Conservation (phyloP, 2,329 filamentous ascomycete genomes). For the Herpotrichia juniperi region DNA sequence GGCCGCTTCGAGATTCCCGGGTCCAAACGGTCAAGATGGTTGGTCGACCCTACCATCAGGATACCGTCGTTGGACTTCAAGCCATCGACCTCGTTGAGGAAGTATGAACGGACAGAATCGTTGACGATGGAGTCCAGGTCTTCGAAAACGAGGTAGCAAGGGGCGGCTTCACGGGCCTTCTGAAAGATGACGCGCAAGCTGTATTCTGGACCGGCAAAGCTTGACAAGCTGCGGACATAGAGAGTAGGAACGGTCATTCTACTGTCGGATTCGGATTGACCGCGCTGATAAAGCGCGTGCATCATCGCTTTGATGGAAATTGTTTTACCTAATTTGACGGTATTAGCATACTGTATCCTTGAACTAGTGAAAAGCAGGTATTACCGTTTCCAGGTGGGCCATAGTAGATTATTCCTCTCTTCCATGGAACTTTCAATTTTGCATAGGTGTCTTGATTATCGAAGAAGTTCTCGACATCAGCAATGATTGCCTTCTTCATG, state of each 20-base stretch:
- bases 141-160: slow-evolving; percentile 74
- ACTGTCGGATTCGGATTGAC: slow-evolving; percentile 36
- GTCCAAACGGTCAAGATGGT: slow-evolving; percentile 68
- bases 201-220: slow-evolving; percentile 60
- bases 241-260: slow-evolving; percentile 59
- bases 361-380: not conserved
- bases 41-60: slow-evolving; percentile 71
- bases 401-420: slow-evolving; percentile 72
- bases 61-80: slow-evolving; percentile 73
- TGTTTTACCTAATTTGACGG: slow-evolving; percentile 56
- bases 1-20: slow-evolving; percentile 63
- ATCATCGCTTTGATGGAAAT: slow-evolving; percentile 75
- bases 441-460: slow-evolving; percentile 63
- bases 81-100: slow-evolving; percentile 75
- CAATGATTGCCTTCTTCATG: slow-evolving; percentile 69
- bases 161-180: slow-evolving; percentile 67
- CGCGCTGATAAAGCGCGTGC: slow-evolving; percentile 63
- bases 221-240: slow-evolving; percentile 58
- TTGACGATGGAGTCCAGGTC: slow-evolving; percentile 72
- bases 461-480: slow-evolving; percentile 71
- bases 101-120: slow-evolving; percentile 67
- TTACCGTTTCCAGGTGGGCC: slow-evolving; percentile 67
- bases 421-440: slow-evolving; percentile 71
- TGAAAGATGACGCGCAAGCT: slow-evolving; percentile 44
- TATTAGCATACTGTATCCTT: not conserved